Base-by-base conservation (phyloP, 1,284 basidiomycete species). In the Pseudozyma sp. region DNA sequence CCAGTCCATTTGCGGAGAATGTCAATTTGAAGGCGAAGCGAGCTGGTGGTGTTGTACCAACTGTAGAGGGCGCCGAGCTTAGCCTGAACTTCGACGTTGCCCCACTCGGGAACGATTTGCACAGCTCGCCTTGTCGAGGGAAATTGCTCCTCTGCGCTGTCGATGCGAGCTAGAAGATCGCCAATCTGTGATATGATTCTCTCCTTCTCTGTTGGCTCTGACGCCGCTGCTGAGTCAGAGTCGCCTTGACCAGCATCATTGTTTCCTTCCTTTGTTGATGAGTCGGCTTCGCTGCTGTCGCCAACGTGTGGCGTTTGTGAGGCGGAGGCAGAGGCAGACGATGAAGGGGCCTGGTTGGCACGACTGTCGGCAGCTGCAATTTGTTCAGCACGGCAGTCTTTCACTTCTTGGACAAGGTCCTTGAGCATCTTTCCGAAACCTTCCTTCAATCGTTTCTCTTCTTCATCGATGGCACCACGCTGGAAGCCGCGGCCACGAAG, bases 381-480 rank as follows among this genome's bases (percentile, higher is more conserved):
- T 64, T 77, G 65, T 9, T 88, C 87, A 31, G 86, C 84, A 21
- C 88, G 88, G 86, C 97, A 98, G 44, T 87, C 86, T 67, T 90
- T 88, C 52, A 98, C 89, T 80, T 97, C 94, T 58, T 92, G 90
- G 67, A 97, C 90, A 64, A 95, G 90, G 2, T 89, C 86, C 82
- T 95, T 93, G 51, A 95, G 93, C 11, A 89, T 89, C 59, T 91
- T 89, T 70, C 92, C 87, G 67, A 95, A 89, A 69, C 92, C 90
- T 79, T 96, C 93, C 62, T 94, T 92, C 48, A 97, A 87, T 59
- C 89, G 89, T 79, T 89, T 90, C 76, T 90, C 89, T 86, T 98
- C 96, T 81, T 95, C 93, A 52, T 91, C 91, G 47, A 92, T 90
- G 3, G 92, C 90, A 53, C 91, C 88, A 5, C 64, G 60, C 13